Conservation (phyloP, 2,329 filamentous ascomycete species). For the Colletotrichum echinochloae region DNA sequence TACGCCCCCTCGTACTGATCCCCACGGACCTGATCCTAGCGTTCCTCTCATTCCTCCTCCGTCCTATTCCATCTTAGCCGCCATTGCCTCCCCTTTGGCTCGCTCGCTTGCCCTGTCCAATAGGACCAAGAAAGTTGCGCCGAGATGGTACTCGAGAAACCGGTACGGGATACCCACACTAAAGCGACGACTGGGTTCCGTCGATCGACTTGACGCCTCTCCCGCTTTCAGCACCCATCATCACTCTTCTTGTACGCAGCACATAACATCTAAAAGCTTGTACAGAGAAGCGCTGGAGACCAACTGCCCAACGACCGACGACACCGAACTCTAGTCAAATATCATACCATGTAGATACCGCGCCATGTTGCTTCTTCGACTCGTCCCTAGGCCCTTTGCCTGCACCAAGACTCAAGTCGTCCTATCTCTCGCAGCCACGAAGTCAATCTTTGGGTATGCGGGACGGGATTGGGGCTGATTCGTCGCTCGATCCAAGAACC, state of each 20-base stretch:
- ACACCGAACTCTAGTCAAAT: neutral
- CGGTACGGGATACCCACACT: constrained; percentile 8
- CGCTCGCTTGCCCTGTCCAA: constrained; percentile 8
- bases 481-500: neutral
- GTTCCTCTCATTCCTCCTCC: constrained; percentile 14
- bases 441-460: neutral
- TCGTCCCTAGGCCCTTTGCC: neutral
- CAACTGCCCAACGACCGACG: constrained; percentile 8
- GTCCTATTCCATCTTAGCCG: constrained; percentile 23
- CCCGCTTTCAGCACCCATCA: constrained; percentile 35
- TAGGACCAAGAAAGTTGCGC: neutral
- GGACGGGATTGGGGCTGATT: neutral
- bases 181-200: constrained; percentile 2
- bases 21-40: constrained; percentile 24
- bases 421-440: constrained; percentile 12
- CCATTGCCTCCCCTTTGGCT: neutral
- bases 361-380: neutral
- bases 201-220: constrained; percentile 33
- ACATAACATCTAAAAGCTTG: constrained; percentile 4
- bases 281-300: constrained; percentile 3
- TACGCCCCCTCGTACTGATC: constrained; percentile 2
- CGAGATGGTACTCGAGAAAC: constrained; percentile 5
- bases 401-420: neutral
- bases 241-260: constrained; percentile 15
- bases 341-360: neutral